Evolutionary conservation across 306 rosid species (phyloP), one percentile per base, ranked within the genome.

Genomic region (Acacia confusa): DNA sequence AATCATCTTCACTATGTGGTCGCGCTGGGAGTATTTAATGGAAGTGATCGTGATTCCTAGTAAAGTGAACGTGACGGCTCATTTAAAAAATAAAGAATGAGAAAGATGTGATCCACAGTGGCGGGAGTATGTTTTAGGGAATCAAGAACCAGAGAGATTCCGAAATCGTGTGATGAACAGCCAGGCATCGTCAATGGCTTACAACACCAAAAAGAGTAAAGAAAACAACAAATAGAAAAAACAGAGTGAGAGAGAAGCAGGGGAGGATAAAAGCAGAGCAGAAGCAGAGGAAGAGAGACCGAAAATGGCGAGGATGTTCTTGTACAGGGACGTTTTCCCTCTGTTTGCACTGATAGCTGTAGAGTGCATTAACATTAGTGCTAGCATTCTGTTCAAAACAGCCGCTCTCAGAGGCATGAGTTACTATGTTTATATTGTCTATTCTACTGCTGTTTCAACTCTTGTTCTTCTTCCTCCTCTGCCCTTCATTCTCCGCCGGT

Each of bases 311-410:
- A 80, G 74, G 82, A 77, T 72, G 15, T 7, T 19, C 24, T 79
- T 83, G 36, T 75, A 77, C 80, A 84, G 47, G 65, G 92, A 88
- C 4, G 89, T 86, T 25, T 47, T 83, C 43, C 92, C 94, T 9
- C 81, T 92, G 53, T 60, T 69, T 0, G 92, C 87, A 27, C 79
- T 94, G 90, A 72, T 89, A 1, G 82, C 86, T 10, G 64, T 75
- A 1, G 94, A 92, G 76, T 84, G 88, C 77, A 68, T 82, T 8
- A 82, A 68, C 45, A 92, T 94, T 63, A 94, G 89, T 47, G 83
- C 87, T 0, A 81, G 58, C 61, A 47, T 70, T 67, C 53, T 89
- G 15, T 91, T 84, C 86, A 94, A 94, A 84, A 86, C 87, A 78
- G 97, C 94, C 24, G 55, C 81, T 24, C 53, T 68, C 24, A 80